These are phyloP conservation scores for Globisporangium heterothallicum DNA, from an alignment of 352 stramenopile genomes.

Conservation along the genomic window DNA sequence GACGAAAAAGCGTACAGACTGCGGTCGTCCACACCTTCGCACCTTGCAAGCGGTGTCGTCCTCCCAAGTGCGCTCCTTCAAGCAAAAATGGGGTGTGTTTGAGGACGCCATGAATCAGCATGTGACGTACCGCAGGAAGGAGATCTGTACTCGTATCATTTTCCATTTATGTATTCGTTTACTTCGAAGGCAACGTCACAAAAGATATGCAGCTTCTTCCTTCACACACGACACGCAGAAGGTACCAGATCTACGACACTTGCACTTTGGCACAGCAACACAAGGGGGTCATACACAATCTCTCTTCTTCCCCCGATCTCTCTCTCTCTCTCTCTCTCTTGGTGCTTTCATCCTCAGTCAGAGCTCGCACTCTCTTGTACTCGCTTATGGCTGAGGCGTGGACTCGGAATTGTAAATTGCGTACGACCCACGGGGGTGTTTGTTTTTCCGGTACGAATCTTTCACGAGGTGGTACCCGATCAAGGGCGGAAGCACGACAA, in stretches of 20 bases:
- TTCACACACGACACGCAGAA: background rate
- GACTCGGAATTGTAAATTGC: constrained; percentile 16
- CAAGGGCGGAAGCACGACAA: constrained; percentile 64
- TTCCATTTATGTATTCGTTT: constrained; percentile 6
- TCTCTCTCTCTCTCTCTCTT: no score
- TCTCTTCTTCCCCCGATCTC: background rate
- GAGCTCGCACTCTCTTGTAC: background rate
- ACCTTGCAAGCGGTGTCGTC: no score
- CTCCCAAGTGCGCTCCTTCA: no score
- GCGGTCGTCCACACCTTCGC: no score
- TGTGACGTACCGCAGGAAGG: no score
- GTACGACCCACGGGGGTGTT: constrained; percentile 33
- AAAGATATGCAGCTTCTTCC: no score
- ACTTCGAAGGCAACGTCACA: constrained; percentile 1
- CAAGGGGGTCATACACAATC: background rate
- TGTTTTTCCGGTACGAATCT: constrained; percentile 33
- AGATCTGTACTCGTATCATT: background rate
- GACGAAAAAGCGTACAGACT: no score
- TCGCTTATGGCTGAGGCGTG: background rate
- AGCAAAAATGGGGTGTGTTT: no score
- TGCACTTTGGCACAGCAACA: no score
- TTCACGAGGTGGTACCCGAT: constrained; percentile 56
- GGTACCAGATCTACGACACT: background rate
- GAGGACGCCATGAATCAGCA: no score
- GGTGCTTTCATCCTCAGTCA: background rate